These are phyloP conservation scores for Globisporangium viniferum DNA, from an alignment of 352 stramenopile species.

Conservation along the genomic window DNA sequence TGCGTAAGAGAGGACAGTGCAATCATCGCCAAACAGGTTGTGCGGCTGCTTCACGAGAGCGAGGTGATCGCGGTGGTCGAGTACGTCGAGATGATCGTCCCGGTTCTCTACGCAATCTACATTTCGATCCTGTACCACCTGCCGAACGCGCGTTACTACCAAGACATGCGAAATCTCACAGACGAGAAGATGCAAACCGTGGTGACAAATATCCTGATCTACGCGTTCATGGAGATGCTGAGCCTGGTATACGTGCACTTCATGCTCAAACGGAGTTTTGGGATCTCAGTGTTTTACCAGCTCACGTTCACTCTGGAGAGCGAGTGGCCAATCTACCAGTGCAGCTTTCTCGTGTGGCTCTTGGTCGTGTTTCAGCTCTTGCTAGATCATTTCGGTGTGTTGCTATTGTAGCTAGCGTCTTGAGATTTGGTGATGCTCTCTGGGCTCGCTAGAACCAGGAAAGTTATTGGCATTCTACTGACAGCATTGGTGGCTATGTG, in stretches of 20 bases:
- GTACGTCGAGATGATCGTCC: conserved; percentile 8
- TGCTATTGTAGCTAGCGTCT: too few species aligned
- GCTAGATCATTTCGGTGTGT: conserved; percentile 22
- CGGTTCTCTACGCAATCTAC: conserved; percentile 8
- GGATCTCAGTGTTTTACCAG: background rate
- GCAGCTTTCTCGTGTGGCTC: conserved; percentile 28
- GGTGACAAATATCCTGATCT: conserved; percentile 1
- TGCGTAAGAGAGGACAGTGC: background rate
- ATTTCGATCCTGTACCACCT: background rate
- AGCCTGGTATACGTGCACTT: background rate
- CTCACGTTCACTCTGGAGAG: conserved; percentile 20
- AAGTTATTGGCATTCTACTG: too few species aligned
- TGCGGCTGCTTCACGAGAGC: background rate
- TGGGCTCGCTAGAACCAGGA: too few species aligned
- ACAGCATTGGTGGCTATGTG: background rate
- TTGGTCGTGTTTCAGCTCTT: conserved; percentile 31
- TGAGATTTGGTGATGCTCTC: too few species aligned
- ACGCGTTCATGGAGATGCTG: conserved; percentile 1
- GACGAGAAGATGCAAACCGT: background rate
- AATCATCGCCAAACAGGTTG: background rate
- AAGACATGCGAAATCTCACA: background rate
- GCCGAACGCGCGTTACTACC: conserved; percentile 7
- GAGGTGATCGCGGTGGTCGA: background rate
- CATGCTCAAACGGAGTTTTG: background rate
- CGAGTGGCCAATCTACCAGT: conserved; percentile 19